Evolutionary conservation across 2,329 filamentous ascomycete species (phyloP).

Genomic region (Aplosporella prunicola): DNA sequence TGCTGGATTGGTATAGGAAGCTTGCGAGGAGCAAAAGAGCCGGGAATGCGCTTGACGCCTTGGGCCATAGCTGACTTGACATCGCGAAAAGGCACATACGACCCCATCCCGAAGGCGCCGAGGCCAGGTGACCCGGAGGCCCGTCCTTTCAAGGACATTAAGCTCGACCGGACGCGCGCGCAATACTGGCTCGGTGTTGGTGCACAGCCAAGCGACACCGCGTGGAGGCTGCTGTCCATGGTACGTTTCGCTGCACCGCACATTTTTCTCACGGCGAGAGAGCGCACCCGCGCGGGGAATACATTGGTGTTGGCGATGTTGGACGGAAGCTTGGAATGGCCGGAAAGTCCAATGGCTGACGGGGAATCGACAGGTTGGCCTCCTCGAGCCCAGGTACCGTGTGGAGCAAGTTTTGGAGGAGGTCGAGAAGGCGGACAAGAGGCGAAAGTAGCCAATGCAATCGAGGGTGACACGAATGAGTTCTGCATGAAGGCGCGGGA

Average conservation of each 20-base stretch:
- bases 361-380: slow-evolving; percentile 19
- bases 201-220: slow-evolving; percentile 83
- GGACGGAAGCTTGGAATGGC: background rate
- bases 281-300: background rate
- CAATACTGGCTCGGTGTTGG: slow-evolving; percentile 97
- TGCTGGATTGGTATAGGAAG: too few relatives aligned
- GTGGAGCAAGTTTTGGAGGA: slow-evolving; percentile 24
- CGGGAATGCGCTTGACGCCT: too few relatives aligned
- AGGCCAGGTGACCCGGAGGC: slow-evolving; percentile 39
- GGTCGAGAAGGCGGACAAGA: slow-evolving; percentile 21
- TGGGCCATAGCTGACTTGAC: slow-evolving; percentile 10
- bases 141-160: slow-evolving; percentile 80
- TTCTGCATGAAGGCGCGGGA: too few relatives aligned
- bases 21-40: too few relatives aligned
- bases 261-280: background rate
- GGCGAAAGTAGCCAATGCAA: background rate
- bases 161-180: slow-evolving; percentile 69
- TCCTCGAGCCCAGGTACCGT: slow-evolving; percentile 29
- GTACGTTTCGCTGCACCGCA: slow-evolving; percentile 47
- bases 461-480: too few relatives aligned
- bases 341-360: background rate
- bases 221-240: slow-evolving; percentile 79
- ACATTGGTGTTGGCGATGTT: background rate
- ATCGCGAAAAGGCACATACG: slow-evolving; percentile 50
- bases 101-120: slow-evolving; percentile 49